phyloP scores from a whole-genome alignment of 345 rosid genomes.

The Pistacia atlantica region DNA sequence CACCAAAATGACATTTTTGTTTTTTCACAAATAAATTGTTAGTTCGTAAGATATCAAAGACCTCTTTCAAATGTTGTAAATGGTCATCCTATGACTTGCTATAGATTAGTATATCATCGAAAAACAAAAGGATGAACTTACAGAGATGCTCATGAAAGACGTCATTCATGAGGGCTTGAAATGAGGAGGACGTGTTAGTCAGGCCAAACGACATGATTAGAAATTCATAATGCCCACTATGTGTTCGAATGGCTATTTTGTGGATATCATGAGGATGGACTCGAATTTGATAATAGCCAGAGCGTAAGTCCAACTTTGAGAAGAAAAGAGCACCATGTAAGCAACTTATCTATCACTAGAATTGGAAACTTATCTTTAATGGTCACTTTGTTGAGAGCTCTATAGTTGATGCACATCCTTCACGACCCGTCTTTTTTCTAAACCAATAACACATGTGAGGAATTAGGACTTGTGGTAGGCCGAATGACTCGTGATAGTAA shows the following conservation, averaged over 20 bases:
- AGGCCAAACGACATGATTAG: background rate
- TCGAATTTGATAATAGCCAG: background rate
- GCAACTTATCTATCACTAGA: background rate
- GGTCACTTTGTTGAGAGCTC: background rate
- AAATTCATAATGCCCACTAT: background rate
- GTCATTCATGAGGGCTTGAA: background rate
- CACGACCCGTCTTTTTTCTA: background rate
- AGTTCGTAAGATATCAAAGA: no score
- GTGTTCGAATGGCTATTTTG: background rate
- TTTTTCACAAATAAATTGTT: no score
- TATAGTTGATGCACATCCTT: background rate
- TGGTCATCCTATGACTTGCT: no score
- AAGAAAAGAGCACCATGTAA: background rate
- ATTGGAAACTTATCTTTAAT: conserved; percentile 18
- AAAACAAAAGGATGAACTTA: background rate
- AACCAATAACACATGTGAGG: background rate
- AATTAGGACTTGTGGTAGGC: background rate
- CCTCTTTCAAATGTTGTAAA: no score
- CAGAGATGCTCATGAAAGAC: background rate
- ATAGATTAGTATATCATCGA: no score
- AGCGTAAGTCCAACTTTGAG: background rate
- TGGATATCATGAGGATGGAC: background rate
- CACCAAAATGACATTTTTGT: no score
- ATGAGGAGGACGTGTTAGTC: background rate
- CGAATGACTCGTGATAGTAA: background rate